A percentile compares a stretch with the other conserved stretches of the same genome.
Evolutionary conservation across 2,329 filamentous ascomycete genomes (phyloP).

Genomic region (Aspergillaceae sp.): DNA sequence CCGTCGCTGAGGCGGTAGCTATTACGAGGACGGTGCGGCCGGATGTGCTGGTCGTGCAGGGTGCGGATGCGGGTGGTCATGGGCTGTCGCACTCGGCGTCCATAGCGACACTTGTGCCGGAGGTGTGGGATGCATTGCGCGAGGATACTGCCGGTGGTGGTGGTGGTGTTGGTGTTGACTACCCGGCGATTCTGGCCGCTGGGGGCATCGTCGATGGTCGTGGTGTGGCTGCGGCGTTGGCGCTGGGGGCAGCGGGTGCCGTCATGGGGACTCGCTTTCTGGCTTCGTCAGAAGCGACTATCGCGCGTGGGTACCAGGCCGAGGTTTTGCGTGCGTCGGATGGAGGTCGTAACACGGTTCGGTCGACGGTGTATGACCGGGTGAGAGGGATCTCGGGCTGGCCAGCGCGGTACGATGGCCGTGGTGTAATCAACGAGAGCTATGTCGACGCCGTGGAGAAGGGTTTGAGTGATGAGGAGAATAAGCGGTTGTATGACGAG

Average conservation of each 20-base stretch:
- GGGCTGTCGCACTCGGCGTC: slow-evolving; percentile 40
- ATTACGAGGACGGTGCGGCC: slow-evolving; percentile 30
- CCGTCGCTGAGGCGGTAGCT: slow-evolving; percentile 39
- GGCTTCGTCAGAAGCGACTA: slow-evolving; percentile 41
- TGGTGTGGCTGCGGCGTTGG: slow-evolving; percentile 42
- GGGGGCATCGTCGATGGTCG: slow-evolving; percentile 48
- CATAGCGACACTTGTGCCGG: slow-evolving; percentile 44
- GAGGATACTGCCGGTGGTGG: background rate
- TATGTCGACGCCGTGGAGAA: slow-evolving; percentile 35
- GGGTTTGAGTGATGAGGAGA: slow-evolving; percentile 34
- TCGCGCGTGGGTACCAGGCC: slow-evolving; percentile 43
- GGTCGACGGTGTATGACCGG: slow-evolving; percentile 46
- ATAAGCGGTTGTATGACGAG: slow-evolving; percentile 36
- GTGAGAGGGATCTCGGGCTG: slow-evolving; percentile 50
- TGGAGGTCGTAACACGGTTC: slow-evolving; percentile 43
- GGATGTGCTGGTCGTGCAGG: slow-evolving; percentile 47
- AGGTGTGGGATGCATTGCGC: slow-evolving; percentile 37
- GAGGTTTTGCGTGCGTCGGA: slow-evolving; percentile 43
- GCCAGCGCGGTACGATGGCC: slow-evolving; percentile 49
- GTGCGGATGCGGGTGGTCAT: slow-evolving; percentile 48
- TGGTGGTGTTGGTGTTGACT: no score
- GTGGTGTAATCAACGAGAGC: slow-evolving; percentile 51
- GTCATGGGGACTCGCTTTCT: slow-evolving; percentile 59
- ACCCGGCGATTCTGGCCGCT: slow-evolving; percentile 40
- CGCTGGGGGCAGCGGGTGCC: slow-evolving; percentile 46